Percentiles rank a stretch among this genome's conserved stretches.
phyloP scores from a whole-genome alignment of 2,329 filamentous ascomycete species.

The Fusarium bactridioides region DNA sequence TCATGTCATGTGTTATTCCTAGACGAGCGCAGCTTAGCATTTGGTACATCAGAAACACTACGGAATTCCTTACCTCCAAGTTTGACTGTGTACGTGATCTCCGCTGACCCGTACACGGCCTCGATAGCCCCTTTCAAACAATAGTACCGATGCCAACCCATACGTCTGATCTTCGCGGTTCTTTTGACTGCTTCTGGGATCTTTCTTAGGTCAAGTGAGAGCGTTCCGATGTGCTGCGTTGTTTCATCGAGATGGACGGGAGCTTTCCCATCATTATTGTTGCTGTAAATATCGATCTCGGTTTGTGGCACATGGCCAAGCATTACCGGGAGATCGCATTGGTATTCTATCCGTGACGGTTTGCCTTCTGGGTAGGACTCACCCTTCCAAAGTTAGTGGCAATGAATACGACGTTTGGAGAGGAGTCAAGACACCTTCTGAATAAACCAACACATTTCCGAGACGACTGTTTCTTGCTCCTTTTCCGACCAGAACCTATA shows the following conservation, averaged over 20 bases:
- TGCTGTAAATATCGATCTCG: conserved; percentile 50
- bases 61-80: conserved; percentile 45
- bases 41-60: not conserved
- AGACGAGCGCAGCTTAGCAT: conserved; percentile 12
- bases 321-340: conserved; percentile 49
- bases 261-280: conserved; percentile 43
- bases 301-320: conserved; percentile 48
- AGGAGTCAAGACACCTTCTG: conserved; percentile 43
- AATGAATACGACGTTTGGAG: not conserved
- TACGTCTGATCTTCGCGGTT: conserved; percentile 43
- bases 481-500: conserved; percentile 50
- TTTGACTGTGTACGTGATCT: conserved; percentile 49
- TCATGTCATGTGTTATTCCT: conserved; percentile 50
- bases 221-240: conserved; percentile 45
- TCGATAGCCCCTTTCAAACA: conserved; percentile 49
- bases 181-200: conserved; percentile 45
- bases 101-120: conserved; percentile 49
- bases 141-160: conserved; percentile 50
- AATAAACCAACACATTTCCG: conserved; percentile 53
- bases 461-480: conserved; percentile 47
- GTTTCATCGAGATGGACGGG: conserved; percentile 43
- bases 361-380: conserved; percentile 49
- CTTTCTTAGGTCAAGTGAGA: conserved; percentile 48
- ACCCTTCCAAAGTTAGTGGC: conserved; percentile 39
- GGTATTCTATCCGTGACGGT: conserved; percentile 49